Evolutionary conservation across 2,329 filamentous ascomycete species (phyloP).

Genomic region (Aspergillus eucalypticola): DNA sequence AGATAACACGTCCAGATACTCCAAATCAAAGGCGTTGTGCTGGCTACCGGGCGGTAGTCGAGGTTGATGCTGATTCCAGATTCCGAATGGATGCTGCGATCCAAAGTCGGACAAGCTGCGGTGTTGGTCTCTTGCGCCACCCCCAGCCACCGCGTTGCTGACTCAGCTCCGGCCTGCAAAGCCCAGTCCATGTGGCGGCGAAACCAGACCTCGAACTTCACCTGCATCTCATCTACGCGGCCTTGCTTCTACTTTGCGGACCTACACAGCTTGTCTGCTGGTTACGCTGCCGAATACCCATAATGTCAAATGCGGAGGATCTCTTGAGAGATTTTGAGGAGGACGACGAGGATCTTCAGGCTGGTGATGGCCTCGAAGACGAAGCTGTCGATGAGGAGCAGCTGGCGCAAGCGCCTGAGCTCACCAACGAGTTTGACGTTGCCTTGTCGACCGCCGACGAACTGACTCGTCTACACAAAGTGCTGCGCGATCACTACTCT

Average conservation of each 20-base stretch:
- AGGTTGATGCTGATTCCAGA: neutral
- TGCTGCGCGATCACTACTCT: conserved; percentile 93
- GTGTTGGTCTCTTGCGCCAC: conserved; percentile 16
- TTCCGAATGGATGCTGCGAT: neutral
- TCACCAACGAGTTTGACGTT: conserved; percentile 79
- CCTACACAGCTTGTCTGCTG: neutral
- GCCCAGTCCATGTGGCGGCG: neutral
- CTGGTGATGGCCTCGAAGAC: conserved; percentile 63
- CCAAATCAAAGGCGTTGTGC: neutral
- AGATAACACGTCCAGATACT: neutral
- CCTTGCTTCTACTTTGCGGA: neutral
- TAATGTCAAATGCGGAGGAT: conserved; percentile 91
- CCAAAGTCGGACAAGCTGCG: conserved; percentile 23
- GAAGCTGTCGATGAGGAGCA: conserved; percentile 58
- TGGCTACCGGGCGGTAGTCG: neutral
- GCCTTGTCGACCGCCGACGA: conserved; percentile 93
- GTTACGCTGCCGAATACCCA: conserved; percentile 14
- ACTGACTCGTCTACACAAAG: conserved; percentile 91
- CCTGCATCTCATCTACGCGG: neutral
- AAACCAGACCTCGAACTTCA: neutral
- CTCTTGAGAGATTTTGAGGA: conserved; percentile 83
- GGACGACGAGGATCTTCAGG: conserved; percentile 72
- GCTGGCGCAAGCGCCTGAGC: conserved; percentile 63
- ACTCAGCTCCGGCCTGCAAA: conserved; percentile 16
- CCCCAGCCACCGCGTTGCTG: conserved; percentile 9